Evolutionary conservation across 1,284 basidiomycete species (phyloP).

Genomic region (Porodaedalea pini): DNA sequence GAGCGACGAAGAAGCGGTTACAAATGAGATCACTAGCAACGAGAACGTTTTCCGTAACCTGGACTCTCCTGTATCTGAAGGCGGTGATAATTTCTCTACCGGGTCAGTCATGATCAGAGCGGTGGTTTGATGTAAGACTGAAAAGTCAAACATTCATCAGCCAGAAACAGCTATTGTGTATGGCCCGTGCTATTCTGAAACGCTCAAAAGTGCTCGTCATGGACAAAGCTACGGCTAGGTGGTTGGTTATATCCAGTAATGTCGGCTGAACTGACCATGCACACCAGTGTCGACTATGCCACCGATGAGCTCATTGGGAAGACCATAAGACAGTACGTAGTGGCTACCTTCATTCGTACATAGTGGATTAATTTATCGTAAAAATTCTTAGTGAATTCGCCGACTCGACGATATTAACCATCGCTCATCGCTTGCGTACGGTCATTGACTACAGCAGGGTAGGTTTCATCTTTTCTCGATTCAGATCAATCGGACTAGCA

Average conservation of each 20-base stretch:
- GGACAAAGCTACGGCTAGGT: slow-evolving; percentile 57
- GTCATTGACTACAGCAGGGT: slow-evolving; percentile 60
- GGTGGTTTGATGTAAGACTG: background rate
- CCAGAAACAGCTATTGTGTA: slow-evolving; percentile 62
- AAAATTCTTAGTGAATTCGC: slow-evolving; percentile 45
- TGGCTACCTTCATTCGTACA: background rate
- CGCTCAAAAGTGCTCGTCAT: slow-evolving; percentile 56
- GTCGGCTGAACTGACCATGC: background rate
- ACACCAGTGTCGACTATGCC: slow-evolving; percentile 68
- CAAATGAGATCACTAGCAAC: slow-evolving; percentile 66
- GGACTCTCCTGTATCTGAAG: slow-evolving; percentile 80
- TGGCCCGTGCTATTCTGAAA: slow-evolving; percentile 62
- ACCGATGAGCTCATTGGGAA: slow-evolving; percentile 72
- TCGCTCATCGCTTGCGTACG: slow-evolving; percentile 65
- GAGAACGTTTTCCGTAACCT: slow-evolving; percentile 84
- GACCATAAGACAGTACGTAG: slow-evolving; percentile 65
- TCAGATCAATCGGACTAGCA: background rate
- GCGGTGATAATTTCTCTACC: slow-evolving; percentile 91
- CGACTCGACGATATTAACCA: slow-evolving; percentile 54
- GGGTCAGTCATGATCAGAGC: slow-evolving; percentile 54
- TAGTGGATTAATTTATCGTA: too few relatives aligned
- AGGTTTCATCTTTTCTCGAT: slow-evolving; percentile 22
- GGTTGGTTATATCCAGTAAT: background rate
- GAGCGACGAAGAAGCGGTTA: slow-evolving; percentile 48
- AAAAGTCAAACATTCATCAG: slow-evolving; percentile 24